Conservation (phyloP, 225 moss, liverwort and hornwort genomes). For the Ulota crispa region DNA sequence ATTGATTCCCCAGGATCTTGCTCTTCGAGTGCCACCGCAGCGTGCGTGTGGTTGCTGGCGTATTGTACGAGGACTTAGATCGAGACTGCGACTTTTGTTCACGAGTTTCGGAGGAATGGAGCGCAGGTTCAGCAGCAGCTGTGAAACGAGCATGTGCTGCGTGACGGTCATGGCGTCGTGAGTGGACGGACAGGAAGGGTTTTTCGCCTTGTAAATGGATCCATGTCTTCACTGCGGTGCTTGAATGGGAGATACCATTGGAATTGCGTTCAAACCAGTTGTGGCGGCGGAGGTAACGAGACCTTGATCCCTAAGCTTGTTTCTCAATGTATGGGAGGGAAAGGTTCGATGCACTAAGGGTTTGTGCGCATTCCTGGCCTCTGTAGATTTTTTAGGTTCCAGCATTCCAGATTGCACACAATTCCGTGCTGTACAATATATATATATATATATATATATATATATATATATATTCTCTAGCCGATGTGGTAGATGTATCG, state of each 20-base stretch:
- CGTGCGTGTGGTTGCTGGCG: neutral
- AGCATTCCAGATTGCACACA: neutral
- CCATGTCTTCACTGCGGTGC: neutral
- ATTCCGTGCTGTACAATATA: neutral
- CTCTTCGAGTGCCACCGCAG: neutral
- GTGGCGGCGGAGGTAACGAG: neutral
- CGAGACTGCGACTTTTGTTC: neutral
- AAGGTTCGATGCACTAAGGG: neutral
- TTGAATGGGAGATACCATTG: neutral
- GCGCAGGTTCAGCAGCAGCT: neutral
- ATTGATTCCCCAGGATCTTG: conserved; percentile 23
- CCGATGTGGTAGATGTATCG: neutral
- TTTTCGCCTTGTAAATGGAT: conserved; percentile 18
- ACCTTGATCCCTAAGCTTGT: neutral
- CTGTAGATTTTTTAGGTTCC: neutral
- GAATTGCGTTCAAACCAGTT: conserved; percentile 5
- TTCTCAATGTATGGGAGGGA: neutral
- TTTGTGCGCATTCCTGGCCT: neutral
- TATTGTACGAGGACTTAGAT: neutral
- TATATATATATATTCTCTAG: no score
- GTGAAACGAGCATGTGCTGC: neutral
- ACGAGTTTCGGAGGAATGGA: neutral
- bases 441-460: no score
- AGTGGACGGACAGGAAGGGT: no score
- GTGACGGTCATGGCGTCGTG: neutral